Evolutionary conservation across 495 filamentous ascomycete genomes (phyloP), one percentile per base, ranked within the genome.

Genomic region (Xylaria palmicola): DNA sequence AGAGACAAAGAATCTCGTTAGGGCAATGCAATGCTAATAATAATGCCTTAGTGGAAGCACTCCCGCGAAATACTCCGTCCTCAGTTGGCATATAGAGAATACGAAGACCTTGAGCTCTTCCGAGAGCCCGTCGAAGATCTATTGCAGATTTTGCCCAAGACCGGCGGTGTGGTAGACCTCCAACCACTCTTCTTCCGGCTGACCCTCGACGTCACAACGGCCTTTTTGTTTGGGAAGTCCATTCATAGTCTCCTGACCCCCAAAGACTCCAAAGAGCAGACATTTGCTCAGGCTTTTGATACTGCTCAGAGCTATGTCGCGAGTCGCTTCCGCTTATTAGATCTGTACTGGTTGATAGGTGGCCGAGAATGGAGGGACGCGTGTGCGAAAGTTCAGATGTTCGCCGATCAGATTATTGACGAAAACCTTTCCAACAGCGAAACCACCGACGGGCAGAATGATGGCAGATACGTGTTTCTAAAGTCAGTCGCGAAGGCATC

Each of bases 171-270:
- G n/a, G 20, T 88, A 12, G 80, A 90, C 67, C 71, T 89, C 22
- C 77, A 79, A 17, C 76, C 79, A 10, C 73, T 89, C 8, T 86
- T 89, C 72, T 88, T 87, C 74, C 79, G 85, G 1, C 85, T 85
- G 53, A 89, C 88, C 0, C 74, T 92, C 6, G 89, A 92, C 66
- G 75, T 83, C 9, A 85, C 87, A 1, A 90, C 88, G 3, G 86
- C 90, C 50, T 91, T 89, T 62, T 73, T 92, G 27, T 80, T 91
- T 9, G 89, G 89, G 5, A 70, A 82, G 17, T 81, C 79, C 30
- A 85, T 87, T 2, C 76, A 85, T 52, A 87, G 81, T 69, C 62
- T 65, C 41, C 63, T 74, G 39, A 62, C 62, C 19, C 61, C 65
- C 37, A 36, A 69, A 4, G 43, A 68, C 6, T 62, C 65, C 20